These are phyloP conservation scores for Elsinoe australis DNA, from an alignment of 2,329 filamentous ascomycete genomes.

Conservation along the genomic window DNA sequence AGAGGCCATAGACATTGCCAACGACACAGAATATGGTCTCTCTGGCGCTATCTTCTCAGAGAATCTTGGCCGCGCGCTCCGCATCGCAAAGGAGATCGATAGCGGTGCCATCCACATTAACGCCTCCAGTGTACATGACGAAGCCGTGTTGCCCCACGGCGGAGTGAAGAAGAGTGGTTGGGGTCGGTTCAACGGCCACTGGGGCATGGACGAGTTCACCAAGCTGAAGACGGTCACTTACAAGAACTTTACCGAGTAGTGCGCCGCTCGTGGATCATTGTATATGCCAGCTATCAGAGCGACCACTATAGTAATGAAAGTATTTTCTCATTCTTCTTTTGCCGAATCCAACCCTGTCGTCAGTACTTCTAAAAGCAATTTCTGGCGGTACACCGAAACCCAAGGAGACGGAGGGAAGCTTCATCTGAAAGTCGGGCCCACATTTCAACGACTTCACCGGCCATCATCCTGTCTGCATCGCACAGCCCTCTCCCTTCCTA, in stretches of 20 bases:
- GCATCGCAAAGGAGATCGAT: slow-evolving; percentile 42
- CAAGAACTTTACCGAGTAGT: slow-evolving; percentile 22
- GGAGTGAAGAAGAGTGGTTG: slow-evolving; percentile 45
- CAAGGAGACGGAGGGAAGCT: too few species aligned
- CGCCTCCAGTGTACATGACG: slow-evolving; percentile 41
- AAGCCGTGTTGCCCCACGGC: slow-evolving; percentile 42
- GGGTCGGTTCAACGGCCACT: slow-evolving; percentile 40
- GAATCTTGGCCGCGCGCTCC: slow-evolving; percentile 46
- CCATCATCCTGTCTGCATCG: too few species aligned
- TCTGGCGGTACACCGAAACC: too few species aligned
- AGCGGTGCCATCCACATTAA: slow-evolving; percentile 52
- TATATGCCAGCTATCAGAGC: too few species aligned
- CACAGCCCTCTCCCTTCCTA: too few species aligned
- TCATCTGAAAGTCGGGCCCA: too few species aligned
- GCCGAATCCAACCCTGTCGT: too few species aligned
- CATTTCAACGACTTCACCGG: too few species aligned
- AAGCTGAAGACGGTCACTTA: slow-evolving; percentile 31
- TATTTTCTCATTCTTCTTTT: too few species aligned
- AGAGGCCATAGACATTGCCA: slow-evolving; percentile 26
- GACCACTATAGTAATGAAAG: too few species aligned
- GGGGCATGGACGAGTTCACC: slow-evolving; percentile 43
- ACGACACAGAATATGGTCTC: slow-evolving; percentile 69
- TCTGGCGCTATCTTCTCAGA: slow-evolving; percentile 62
- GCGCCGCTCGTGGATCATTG: too few species aligned
- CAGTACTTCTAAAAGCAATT: too few species aligned